phyloP scores from a whole-genome alignment of 139 green algal species.

The Chlorella vulgaris region DNA sequence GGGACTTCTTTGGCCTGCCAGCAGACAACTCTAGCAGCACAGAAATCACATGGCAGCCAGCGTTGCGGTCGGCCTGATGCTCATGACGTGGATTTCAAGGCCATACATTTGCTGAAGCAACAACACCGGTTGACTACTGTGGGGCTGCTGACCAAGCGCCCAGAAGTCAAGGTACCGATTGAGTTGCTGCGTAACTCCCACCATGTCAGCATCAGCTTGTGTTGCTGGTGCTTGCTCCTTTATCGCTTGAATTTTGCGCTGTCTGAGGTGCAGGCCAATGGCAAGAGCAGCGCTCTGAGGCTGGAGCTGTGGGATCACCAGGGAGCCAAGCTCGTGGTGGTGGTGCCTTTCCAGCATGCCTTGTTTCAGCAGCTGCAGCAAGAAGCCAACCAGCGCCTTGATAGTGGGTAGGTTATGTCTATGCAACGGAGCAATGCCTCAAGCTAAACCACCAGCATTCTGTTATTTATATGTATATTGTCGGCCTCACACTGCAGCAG shows the following conservation, averaged over 20 bases:
- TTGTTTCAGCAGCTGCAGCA: not conserved
- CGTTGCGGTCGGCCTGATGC: not conserved
- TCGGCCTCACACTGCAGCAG: too few relatives aligned
- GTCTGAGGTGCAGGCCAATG: not conserved
- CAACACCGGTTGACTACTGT: not conserved
- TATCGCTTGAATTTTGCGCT: not conserved
- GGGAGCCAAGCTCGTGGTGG: not conserved
- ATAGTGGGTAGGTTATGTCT: not conserved
- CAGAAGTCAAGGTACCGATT: not conserved
- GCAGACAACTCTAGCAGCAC: not conserved
- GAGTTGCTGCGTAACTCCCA: not conserved
- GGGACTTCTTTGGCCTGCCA: too few relatives aligned
- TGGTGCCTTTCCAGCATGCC: not conserved
- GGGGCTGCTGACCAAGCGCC: not conserved
- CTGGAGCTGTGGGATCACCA: constrained; percentile 9
- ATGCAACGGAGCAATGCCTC: not conserved
- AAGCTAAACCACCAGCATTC: not conserved
- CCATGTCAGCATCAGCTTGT: not conserved
- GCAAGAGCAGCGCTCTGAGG: not conserved
- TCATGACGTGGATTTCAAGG: not conserved
- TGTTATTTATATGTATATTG: too few relatives aligned
- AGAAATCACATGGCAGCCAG: not conserved
- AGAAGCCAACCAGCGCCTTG: not conserved
- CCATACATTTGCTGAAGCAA: not conserved
- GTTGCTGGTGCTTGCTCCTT: not conserved